Evolutionary conservation across 2,329 filamentous ascomycete species (phyloP).

Genomic region (Chrysoporthe puriensis): DNA sequence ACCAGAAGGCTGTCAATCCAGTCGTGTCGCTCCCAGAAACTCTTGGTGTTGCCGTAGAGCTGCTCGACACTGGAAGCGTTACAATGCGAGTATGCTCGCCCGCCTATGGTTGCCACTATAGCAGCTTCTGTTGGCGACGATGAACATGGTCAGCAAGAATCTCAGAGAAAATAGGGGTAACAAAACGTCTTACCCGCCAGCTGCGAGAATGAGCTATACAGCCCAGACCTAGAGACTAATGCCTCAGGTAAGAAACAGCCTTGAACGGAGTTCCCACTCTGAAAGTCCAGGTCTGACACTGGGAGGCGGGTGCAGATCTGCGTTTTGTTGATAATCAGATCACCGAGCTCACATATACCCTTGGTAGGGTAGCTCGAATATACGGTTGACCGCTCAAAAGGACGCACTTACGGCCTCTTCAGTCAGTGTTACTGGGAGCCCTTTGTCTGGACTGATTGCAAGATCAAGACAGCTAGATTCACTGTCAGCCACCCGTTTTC

Average conservation of each 20-base stretch:
- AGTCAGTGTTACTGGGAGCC: not conserved
- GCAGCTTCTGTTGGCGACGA: not conserved
- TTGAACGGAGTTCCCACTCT: not conserved
- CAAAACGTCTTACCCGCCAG: not conserved
- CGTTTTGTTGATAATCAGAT: not conserved
- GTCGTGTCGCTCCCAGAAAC: not conserved
- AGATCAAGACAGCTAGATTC: not conserved
- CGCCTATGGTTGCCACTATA: slow-evolving; percentile 2
- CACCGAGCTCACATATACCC: not conserved
- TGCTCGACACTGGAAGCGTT: not conserved
- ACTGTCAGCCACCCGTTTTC: not conserved
- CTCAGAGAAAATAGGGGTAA: not conserved
- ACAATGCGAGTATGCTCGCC: not conserved
- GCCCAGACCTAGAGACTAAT: not conserved
- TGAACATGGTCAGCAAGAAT: not conserved
- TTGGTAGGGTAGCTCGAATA: not conserved
- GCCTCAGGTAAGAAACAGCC: not conserved
- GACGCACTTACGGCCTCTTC: not conserved
- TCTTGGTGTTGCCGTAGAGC: not conserved
- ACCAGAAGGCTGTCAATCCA: slow-evolving; percentile 1
- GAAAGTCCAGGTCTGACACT: not conserved
- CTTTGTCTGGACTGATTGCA: slow-evolving; percentile 3
- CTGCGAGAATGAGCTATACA: not conserved
- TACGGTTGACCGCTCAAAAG: too few species aligned
- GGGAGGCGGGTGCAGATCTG: slow-evolving; percentile 5